A percentile compares a stretch with the other conserved stretches of the same genome.
Conservation (phyloP, 495 filamentous ascomycete species). For the Sphaerosporella brunnea region DNA sequence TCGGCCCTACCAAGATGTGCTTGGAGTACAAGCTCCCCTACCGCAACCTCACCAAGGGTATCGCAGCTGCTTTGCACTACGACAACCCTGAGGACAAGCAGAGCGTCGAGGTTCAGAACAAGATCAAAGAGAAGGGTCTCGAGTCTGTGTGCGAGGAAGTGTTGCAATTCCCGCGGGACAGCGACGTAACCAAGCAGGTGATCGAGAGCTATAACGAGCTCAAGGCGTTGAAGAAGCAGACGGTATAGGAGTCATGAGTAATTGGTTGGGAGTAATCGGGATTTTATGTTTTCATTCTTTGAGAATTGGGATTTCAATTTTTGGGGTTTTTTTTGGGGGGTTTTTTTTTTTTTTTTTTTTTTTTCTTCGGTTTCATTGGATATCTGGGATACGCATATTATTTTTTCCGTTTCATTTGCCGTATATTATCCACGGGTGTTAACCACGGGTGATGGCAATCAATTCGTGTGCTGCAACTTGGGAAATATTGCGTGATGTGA, state of each 20-base stretch:
- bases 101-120: constrained; percentile 14
- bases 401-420: no score
- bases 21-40: constrained; percentile 18
- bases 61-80: constrained; percentile 21
- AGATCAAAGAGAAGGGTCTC: constrained; percentile 14
- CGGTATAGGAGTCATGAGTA: not conserved
- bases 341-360: no score
- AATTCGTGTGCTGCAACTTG: no score
- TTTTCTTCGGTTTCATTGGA: not conserved
- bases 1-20: constrained; percentile 43
- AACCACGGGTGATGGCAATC: no score
- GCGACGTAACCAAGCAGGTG: constrained; percentile 13
- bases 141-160: constrained; percentile 17
- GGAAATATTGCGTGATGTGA: no score
- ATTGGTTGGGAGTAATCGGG: not conserved
- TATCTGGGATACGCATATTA: no score
- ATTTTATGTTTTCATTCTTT: not conserved
- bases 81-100: constrained; percentile 23
- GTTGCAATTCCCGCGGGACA: constrained; percentile 13
- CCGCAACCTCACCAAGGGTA: constrained; percentile 19
- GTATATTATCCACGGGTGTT: no score
- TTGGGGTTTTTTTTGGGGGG: constrained; percentile 1
- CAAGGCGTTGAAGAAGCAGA: constrained; percentile 3
- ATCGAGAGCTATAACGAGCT: constrained; percentile 20
- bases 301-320: not conserved